These are phyloP conservation scores for Pleurotus tuoliensis DNA, from an alignment of 768 basidiomycete species.

Conservation along the genomic window DNA sequence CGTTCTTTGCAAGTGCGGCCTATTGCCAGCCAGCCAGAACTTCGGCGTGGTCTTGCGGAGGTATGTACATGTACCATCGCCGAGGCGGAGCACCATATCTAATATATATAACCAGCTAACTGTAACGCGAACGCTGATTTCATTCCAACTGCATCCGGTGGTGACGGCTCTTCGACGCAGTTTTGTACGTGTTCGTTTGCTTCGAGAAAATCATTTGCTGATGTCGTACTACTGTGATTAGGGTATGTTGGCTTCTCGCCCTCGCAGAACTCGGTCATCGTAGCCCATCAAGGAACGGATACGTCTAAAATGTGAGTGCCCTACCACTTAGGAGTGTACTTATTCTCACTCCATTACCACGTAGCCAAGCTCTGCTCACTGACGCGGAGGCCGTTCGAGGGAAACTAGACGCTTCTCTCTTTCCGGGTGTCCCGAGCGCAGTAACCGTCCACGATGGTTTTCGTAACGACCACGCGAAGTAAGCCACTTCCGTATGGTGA, in stretches of 20 bases:
- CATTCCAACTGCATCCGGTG: conserved; percentile 40
- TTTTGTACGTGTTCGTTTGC: conserved; percentile 27
- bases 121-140: conserved; percentile 17
- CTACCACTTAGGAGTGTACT: background rate
- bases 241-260: conserved; percentile 29
- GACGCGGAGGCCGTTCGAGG: conserved; percentile 30
- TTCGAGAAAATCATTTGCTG: background rate
- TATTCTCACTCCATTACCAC: background rate
- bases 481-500: conserved; percentile 3
- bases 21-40: conserved; percentile 33
- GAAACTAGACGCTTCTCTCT: conserved; percentile 33
- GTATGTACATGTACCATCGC: background rate
- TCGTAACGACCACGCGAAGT: conserved; percentile 37
- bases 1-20: conserved; percentile 45
- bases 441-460: conserved; percentile 45
- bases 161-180: conserved; percentile 33
- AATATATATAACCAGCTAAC: background rate
- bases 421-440: conserved; percentile 39
- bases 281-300: conserved; percentile 43
- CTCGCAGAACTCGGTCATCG: conserved; percentile 33
- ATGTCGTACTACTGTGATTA: background rate
- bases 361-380: conserved; percentile 33
- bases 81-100: background rate
- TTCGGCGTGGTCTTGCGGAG: conserved; percentile 10
- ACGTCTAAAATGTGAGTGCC: conserved; percentile 27